phyloP scores from a whole-genome alignment of 1,284 basidiomycete genomes.

The Termitomyces sp. region DNA sequence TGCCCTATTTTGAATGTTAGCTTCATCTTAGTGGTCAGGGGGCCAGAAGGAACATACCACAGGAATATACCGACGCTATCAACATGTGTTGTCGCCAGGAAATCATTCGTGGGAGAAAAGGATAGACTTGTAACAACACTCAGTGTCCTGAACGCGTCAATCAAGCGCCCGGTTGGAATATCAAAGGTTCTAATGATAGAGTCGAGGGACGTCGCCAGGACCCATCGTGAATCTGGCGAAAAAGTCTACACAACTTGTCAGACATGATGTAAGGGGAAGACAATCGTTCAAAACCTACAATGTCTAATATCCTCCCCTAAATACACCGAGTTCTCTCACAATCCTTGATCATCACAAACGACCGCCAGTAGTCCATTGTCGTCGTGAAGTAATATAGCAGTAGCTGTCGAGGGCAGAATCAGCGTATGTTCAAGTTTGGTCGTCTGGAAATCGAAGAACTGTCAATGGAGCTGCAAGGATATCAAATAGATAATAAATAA shows the following conservation, averaged over 20 bases:
- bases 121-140: conserved; percentile 87
- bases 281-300: conserved; percentile 45
- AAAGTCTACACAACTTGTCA: conserved; percentile 56
- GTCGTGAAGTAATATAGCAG: conserved; percentile 74
- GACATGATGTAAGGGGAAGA: conserved; percentile 1
- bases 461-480: conserved; percentile 1
- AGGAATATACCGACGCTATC: conserved; percentile 93
- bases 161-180: conserved; percentile 86
- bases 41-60: conserved; percentile 51
- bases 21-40: not conserved
- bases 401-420: conserved; percentile 63
- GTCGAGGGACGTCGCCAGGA: too few species aligned
- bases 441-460: conserved; percentile 97
- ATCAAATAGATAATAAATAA: not conserved
- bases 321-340: conserved; percentile 84
- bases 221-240: conserved; percentile 92
- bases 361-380: conserved; percentile 85
- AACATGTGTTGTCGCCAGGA: conserved; percentile 91
- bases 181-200: conserved; percentile 96
- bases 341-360: conserved; percentile 81
- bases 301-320: conserved; percentile 76
- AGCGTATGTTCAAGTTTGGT: conserved; percentile 68
- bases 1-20: conserved; percentile 50
- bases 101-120: conserved; percentile 94
- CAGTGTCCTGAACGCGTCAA: conserved; percentile 90